These are phyloP conservation scores for Paracorniculantispora psalliotae DNA, from an alignment of 2,329 filamentous ascomycete species.

Conservation along the genomic window DNA sequence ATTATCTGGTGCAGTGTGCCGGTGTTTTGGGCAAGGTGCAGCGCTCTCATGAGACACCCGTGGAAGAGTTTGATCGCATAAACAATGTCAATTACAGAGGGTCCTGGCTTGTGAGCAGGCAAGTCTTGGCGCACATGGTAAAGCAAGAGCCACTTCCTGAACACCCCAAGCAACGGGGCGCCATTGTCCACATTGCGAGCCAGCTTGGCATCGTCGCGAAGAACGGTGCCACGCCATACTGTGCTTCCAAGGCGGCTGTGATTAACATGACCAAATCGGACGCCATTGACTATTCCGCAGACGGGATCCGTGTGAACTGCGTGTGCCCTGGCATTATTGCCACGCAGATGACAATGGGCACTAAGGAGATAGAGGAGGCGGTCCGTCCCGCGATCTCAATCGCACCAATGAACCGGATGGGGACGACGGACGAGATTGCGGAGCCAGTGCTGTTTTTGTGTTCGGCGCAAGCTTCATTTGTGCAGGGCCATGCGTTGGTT, in stretches of 20 bases:
- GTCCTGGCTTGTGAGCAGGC: conserved; percentile 42
- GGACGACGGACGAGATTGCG: conserved; percentile 43
- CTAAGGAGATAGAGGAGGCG: conserved; percentile 32
- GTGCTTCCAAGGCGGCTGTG: conserved; percentile 53
- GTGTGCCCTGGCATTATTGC: conserved; percentile 39
- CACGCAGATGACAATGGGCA: conserved; percentile 41
- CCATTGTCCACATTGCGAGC: conserved; percentile 49
- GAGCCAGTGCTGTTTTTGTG: conserved; percentile 46
- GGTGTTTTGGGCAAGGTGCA: conserved; percentile 42
- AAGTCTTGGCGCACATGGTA: conserved; percentile 41
- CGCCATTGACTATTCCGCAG: conserved; percentile 46
- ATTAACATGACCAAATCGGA: conserved; percentile 53
- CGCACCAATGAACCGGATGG: conserved; percentile 48
- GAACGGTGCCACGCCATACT: conserved; percentile 49
- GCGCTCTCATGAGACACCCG: conserved; percentile 44
- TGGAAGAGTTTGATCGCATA: not conserved
- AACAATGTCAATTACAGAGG: conserved; percentile 49
- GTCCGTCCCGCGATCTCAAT: conserved; percentile 39
- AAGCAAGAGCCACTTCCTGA: conserved; percentile 36
- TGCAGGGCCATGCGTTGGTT: conserved; percentile 47
- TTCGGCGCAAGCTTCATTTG: conserved; percentile 43
- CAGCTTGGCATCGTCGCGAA: conserved; percentile 46
- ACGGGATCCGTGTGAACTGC: conserved; percentile 34
- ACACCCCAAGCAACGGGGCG: conserved; percentile 39
- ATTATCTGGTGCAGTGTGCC: conserved; percentile 54